Evolutionary conservation across 2,329 filamentous ascomycete species (phyloP).

Genomic region (Pleochaeta shiraiana): DNA sequence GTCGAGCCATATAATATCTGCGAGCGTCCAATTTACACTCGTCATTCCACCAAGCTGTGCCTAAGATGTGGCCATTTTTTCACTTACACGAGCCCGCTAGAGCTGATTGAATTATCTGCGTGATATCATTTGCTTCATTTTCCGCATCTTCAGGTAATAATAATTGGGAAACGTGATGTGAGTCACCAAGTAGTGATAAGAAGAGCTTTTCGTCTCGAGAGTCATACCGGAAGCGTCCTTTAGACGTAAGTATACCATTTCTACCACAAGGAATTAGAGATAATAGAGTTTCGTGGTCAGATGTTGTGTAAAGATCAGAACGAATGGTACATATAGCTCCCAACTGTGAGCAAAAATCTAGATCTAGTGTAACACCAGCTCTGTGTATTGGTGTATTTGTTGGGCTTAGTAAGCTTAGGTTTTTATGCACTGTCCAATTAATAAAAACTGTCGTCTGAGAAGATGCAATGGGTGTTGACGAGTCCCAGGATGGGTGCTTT

Average conservation of each 20-base stretch:
- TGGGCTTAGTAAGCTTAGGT: neutral
- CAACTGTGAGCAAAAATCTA: neutral
- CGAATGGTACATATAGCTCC: neutral
- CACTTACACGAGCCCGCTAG: neutral
- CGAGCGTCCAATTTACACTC: neutral
- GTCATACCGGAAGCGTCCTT: neutral
- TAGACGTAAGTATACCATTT: neutral
- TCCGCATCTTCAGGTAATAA: neutral
- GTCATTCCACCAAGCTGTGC: neutral
- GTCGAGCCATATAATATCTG: neutral
- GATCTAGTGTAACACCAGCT: neutral
- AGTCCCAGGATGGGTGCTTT: neutral
- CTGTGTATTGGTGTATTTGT: neutral
- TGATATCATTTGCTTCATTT: neutral
- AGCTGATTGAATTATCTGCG: neutral
- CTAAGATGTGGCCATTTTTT: neutral
- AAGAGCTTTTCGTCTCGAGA: neutral
- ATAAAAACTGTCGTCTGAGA: neutral
- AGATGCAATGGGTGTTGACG: neutral
- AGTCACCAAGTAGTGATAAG: neutral
- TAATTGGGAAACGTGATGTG: neutral
- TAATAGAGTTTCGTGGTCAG: neutral
- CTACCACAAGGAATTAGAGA: neutral
- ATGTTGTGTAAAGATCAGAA: neutral
- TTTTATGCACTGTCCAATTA: neutral